Evolutionary conservation across 2,329 filamentous ascomycete genomes (phyloP).

Genomic region (Penicillium brasilianum): DNA sequence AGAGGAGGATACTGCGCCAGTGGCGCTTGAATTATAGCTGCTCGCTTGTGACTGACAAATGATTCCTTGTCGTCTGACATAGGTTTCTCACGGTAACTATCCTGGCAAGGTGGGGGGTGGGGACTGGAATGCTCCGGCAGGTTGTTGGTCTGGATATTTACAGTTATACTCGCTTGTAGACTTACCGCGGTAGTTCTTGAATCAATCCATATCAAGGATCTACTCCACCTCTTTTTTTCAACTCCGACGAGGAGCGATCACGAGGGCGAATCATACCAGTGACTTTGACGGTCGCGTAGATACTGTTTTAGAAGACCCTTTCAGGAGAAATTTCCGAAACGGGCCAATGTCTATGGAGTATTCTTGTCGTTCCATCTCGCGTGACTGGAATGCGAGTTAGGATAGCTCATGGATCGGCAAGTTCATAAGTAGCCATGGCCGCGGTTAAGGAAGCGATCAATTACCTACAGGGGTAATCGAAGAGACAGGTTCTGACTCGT

Average conservation of each 20-base stretch:
- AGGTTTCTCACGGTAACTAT: not conserved
- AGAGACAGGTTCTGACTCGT: not conserved
- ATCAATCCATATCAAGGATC: not conserved
- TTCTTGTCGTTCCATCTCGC: not conserved
- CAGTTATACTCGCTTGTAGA: not conserved
- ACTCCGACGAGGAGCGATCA: slow-evolving; percentile 6
- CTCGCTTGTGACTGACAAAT: slow-evolving; percentile 5
- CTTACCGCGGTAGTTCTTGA: not conserved
- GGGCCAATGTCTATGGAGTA: not conserved
- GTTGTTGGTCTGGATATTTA: not conserved
- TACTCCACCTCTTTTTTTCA: not conserved
- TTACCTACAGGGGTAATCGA: not conserved
- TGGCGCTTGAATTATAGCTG: slow-evolving; percentile 4
- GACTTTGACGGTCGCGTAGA: not conserved
- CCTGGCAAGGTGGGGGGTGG: not conserved
- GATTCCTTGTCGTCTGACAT: not conserved
- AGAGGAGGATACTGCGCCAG: slow-evolving; percentile 8
- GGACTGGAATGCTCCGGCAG: not conserved
- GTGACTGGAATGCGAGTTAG: not conserved
- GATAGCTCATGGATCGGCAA: not conserved
- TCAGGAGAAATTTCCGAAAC: slow-evolving; percentile 1
- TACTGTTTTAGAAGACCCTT: not conserved
- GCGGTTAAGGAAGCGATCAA: not conserved
- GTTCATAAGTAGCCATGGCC: not conserved
- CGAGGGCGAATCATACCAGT: slow-evolving; percentile 12